phyloP scores from a whole-genome alignment of 306 rosid genomes.

The Cicer cuneatum region DNA sequence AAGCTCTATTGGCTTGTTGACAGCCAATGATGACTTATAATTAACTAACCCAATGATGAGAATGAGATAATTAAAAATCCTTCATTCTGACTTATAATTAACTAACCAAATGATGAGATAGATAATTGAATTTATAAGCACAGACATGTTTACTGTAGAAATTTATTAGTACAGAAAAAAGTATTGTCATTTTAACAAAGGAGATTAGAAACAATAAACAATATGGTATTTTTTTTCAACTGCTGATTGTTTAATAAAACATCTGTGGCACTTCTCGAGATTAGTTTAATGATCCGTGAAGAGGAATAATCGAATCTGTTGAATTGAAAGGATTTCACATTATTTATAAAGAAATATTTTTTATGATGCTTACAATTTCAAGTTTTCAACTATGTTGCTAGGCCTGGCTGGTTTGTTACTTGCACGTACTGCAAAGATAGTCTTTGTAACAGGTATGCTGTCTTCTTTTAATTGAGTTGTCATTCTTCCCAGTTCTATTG shows the following conservation, averaged over 20 bases:
- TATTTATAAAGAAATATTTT: slow-evolving; percentile 30
- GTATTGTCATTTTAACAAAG: neutral
- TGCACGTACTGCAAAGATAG: slow-evolving; percentile 62
- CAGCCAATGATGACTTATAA: slow-evolving; percentile 6
- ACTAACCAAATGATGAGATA: neutral
- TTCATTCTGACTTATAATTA: slow-evolving; percentile 25
- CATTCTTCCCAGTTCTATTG: slow-evolving; percentile 10
- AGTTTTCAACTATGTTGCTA: slow-evolving; percentile 52
- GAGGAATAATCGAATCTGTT: slow-evolving; percentile 27
- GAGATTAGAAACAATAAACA: neutral
- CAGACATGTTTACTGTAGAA: neutral
- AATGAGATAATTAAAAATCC: slow-evolving; percentile 1
- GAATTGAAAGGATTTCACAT: slow-evolving; percentile 26
- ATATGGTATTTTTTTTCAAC: neutral
- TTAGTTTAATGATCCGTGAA: slow-evolving; percentile 27
- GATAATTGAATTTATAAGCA: slow-evolving; percentile 15
- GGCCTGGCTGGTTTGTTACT: slow-evolving; percentile 87
- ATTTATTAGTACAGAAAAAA: neutral
- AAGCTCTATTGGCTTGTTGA: slow-evolving; percentile 1
- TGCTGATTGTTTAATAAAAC: slow-evolving; percentile 17
- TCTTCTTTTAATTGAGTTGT: slow-evolving; percentile 37
- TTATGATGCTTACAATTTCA: slow-evolving; percentile 41
- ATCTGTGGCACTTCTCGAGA: slow-evolving; percentile 7
- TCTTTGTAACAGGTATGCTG: slow-evolving; percentile 78
- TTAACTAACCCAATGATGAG: neutral